Base-by-base conservation (phyloP, 164 flowering plant genomes). In the Nelumbo lutea region DNA sequence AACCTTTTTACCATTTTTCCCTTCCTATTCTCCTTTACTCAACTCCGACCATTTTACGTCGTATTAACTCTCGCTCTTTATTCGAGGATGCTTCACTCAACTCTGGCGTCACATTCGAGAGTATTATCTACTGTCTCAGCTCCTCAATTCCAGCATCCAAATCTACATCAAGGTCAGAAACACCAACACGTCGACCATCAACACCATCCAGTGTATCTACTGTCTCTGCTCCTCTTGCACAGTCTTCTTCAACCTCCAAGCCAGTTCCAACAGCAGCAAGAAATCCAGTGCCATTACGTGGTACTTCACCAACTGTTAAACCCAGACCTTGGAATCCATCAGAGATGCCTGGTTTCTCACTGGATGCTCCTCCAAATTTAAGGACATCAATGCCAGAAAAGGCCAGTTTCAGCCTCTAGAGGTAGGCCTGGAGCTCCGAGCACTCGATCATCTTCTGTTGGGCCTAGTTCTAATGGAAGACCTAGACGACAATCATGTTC, bases 321-420 rank as follows among this genome's bases (percentile, higher is more conserved):
- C 82, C 96, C 15, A 81, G 89, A 78, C 89, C 91, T 40, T 89
- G 89, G 96, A 87, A 90, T 68, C 92, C 95, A 40, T 80, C 86
- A 8, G 95, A 88, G 27, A 27, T 27, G 27, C 27, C 27, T 27
- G 27, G 0, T 27, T 27, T 27, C 27, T 27, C 27, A 27, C 27
- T 27, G 27, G 27, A 27, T 27, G 27, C 27, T 27, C 27, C 27
- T 27, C 27, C 27, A 27, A 27, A 27, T 27, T 27, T 27, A 27
- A 27, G 27, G 27, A 27, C 27, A 27, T 27, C 27, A 27, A 27
- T 27, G 27, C 27, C 27, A 27, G 27, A 27, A 27, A 27, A 27
- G 27, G 27, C 27, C 27, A 27, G 27, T 27, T 27, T 27, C 27
- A 27, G 27, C 27, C 27, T 27, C 27, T 27, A 27, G 27, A 27